phyloP scores from a whole-genome alignment of 768 basidiomycete genomes.

The Termitomyces heimii region DNA sequence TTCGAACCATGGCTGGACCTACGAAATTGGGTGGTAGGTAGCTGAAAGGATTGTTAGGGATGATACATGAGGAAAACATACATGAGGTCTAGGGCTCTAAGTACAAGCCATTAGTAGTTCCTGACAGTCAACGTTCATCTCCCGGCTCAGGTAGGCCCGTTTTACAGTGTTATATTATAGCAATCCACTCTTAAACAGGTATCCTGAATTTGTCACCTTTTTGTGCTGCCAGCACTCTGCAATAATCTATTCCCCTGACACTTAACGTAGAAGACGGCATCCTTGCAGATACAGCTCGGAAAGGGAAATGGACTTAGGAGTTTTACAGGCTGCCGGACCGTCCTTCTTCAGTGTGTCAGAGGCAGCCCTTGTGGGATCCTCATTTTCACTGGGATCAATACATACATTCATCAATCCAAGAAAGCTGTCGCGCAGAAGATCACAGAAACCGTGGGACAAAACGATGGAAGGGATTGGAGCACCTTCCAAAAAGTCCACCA shows the following conservation, averaged over 20 bases:
- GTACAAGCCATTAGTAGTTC: too few species aligned
- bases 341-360: conserved; percentile 26
- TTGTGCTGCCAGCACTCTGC: conserved; percentile 38
- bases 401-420: not conserved
- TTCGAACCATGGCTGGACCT: too few species aligned
- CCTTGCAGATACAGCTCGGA: conserved; percentile 20
- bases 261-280: conserved; percentile 37
- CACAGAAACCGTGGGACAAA: conserved; percentile 35
- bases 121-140: too few species aligned
- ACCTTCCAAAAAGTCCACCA: conserved; percentile 44
- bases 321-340: conserved; percentile 31
- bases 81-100: too few species aligned
- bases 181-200: too few species aligned
- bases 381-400: conserved; percentile 38
- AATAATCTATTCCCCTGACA: conserved; percentile 33
- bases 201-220: conserved; percentile 18
- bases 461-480: too few species aligned
- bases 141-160: too few species aligned
- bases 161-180: too few species aligned
- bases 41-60: too few species aligned
- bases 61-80: too few species aligned
- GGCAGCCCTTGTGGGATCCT: conserved; percentile 34
- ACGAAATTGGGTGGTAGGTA: too few species aligned
- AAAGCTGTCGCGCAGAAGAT: not conserved
- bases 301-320: conserved; percentile 3